These are phyloP conservation scores for Xanthoconium separans DNA, from an alignment of 1,284 basidiomycete genomes.

Conservation along the genomic window DNA sequence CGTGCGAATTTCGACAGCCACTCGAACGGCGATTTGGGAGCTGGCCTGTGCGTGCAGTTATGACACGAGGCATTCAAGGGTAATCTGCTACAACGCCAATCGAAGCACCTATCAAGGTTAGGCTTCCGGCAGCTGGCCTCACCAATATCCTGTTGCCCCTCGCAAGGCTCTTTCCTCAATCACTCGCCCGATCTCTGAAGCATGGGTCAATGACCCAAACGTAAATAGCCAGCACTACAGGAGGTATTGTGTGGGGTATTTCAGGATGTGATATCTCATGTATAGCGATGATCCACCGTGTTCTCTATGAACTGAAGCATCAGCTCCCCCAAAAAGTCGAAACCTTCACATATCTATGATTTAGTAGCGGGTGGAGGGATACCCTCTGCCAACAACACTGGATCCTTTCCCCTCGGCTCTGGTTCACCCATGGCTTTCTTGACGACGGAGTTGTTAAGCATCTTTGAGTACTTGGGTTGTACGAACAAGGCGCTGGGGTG, in stretches of 20 bases:
- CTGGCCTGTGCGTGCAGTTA: no score
- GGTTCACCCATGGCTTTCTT: slow-evolving; percentile 52
- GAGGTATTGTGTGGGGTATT: slow-evolving; percentile 6
- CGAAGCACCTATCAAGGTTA: no score
- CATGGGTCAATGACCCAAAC: no score
- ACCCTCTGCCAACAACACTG: slow-evolving; percentile 29
- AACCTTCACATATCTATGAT: slow-evolving; percentile 20
- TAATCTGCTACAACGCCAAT: no score
- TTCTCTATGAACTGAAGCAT: neutral
- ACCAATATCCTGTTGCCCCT: no score
- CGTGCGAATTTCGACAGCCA: no score
- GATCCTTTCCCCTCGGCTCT: slow-evolving; percentile 22
- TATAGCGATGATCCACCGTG: neutral
- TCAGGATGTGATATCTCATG: neutral
- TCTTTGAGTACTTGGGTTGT: slow-evolving; percentile 80
- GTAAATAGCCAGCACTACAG: neutral
- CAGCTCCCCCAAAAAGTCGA: neutral
- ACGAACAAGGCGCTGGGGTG: slow-evolving; percentile 67
- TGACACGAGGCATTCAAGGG: no score
- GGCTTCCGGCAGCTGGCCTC: no score
- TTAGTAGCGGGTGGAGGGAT: slow-evolving; percentile 25
- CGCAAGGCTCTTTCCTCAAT: no score
- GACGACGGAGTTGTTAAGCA: slow-evolving; percentile 54
- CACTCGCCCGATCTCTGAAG: no score
- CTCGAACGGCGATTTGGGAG: no score